Conservation (phyloP, 1,284 basidiomycete genomes). For the Apiotrichum veenhuisii region DNA sequence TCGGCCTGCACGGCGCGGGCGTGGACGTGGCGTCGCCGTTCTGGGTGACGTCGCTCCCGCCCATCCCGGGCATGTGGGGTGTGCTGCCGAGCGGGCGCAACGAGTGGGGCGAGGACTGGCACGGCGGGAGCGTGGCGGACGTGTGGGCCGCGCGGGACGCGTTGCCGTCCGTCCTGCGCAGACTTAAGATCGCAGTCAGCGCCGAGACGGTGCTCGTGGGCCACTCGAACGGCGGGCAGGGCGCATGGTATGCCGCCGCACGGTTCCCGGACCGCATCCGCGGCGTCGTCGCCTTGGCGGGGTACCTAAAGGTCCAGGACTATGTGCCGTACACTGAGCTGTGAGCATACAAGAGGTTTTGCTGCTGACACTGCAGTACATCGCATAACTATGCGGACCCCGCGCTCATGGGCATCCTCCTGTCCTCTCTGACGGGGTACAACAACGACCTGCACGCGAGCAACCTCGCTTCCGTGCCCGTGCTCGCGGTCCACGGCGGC, state of each 20-base stretch:
- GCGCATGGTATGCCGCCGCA: conserved; percentile 72
- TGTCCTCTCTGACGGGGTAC: conserved; percentile 68
- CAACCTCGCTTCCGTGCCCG: conserved; percentile 62
- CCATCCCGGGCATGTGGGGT: conserved; percentile 30
- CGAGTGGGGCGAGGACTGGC: conserved; percentile 50
- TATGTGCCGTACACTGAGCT: conserved; percentile 72
- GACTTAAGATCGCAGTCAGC: neutral
- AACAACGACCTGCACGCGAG: conserved; percentile 80
- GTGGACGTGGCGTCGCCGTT: conserved; percentile 26
- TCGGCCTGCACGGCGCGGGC: conserved; percentile 47
- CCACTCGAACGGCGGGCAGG: conserved; percentile 91
- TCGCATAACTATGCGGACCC: conserved; percentile 68
- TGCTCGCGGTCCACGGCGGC: conserved; percentile 74
- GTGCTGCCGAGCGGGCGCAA: conserved; percentile 43
- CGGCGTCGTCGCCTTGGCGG: conserved; percentile 70
- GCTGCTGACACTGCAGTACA: conserved; percentile 27
- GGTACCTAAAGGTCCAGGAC: conserved; percentile 75
- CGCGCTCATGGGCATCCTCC: conserved; percentile 63
- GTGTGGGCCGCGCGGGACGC: conserved; percentile 39
- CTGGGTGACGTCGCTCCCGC: conserved; percentile 33
- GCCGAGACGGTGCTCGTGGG: conserved; percentile 58
- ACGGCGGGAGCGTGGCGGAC: conserved; percentile 42
- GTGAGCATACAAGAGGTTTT: neutral
- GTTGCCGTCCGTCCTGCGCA: neutral
- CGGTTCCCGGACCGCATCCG: conserved; percentile 71